A percentile compares a stretch with the other conserved stretches of the same genome.
These are phyloP conservation scores for Ballota nigra DNA, from an alignment of 257 asterid species.

Conservation along the genomic window DNA sequence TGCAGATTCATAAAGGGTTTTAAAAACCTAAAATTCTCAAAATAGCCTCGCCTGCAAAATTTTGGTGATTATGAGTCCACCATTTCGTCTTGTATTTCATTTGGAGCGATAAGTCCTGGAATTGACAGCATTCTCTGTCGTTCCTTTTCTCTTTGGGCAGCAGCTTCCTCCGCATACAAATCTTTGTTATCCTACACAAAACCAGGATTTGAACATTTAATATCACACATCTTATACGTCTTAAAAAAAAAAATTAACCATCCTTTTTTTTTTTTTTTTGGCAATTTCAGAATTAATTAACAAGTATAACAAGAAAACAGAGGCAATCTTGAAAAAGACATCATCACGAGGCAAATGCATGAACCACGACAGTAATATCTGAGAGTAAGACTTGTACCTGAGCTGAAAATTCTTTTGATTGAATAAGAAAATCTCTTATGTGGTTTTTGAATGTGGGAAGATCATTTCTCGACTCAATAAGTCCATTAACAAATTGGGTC, in stretches of 20 bases:
- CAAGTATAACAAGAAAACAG: not conserved
- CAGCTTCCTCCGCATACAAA: constrained; percentile 93
- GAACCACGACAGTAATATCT: not conserved
- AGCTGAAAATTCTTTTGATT: constrained; percentile 95
- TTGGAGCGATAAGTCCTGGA: constrained; percentile 91
- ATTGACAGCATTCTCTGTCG: constrained; percentile 81
- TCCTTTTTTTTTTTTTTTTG: too few species aligned
- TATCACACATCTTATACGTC: not conserved
- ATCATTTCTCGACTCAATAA: constrained; percentile 69
- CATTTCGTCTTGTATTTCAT: constrained; percentile 92
- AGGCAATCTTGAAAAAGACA: too few species aligned
- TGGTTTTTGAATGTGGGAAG: constrained; percentile 74
- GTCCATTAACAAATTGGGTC: constrained; percentile 83
- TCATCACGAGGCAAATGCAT: not conserved
- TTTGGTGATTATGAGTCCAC: constrained; percentile 52
- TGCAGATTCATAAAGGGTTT: constrained; percentile 25
- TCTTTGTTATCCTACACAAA: constrained; percentile 83
- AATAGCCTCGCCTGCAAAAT: constrained; percentile 17
- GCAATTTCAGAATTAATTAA: not conserved
- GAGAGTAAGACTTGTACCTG: constrained; percentile 52
- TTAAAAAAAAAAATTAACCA: not conserved
- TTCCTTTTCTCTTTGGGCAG: constrained; percentile 81
- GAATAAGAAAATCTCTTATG: constrained; percentile 91
- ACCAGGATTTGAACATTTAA: not conserved
- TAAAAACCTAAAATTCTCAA: constrained; percentile 30